These are phyloP conservation scores for Balamuthia mandrillaris DNA, from an alignment of 208 protist genomes.

Conservation along the genomic window DNA sequence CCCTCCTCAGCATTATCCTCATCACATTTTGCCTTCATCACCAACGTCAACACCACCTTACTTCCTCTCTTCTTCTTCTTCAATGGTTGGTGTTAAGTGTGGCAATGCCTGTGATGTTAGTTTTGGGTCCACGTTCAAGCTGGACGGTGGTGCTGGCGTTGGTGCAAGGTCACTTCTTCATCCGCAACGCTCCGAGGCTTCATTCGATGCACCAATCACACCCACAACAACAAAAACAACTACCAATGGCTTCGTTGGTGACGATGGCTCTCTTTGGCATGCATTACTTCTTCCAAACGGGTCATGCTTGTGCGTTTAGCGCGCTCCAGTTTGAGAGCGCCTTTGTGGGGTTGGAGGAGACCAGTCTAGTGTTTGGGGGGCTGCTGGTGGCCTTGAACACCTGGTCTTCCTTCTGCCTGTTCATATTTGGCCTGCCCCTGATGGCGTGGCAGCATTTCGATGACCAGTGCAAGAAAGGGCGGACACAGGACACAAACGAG, in stretches of 20 bases:
- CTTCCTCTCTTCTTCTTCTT: no score
- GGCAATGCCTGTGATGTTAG: no score
- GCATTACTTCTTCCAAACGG: constrained; percentile 43
- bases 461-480: background rate
- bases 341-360: constrained; percentile 56
- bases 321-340: constrained; percentile 53
- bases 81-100: no score
- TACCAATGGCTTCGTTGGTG: no score
- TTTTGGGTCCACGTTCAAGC: no score
- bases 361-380: constrained; percentile 34
- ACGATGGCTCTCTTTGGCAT: constrained; percentile 40
- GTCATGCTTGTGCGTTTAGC: constrained; percentile 48
- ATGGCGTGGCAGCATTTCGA: background rate
- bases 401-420: constrained; percentile 40
- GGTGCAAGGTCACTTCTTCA: no score
- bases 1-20: no score
- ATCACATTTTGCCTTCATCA: background rate
- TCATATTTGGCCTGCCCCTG: constrained; percentile 47
- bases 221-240: no score
- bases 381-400: constrained; percentile 59
- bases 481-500: background rate
- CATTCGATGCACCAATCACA: no score
- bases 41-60: background rate
- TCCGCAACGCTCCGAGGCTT: no score
- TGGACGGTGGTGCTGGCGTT: no score